Percentiles rank a stretch among this genome's conserved stretches.
Evolutionary conservation across 495 filamentous ascomycete species (phyloP).

Genomic region (Oidiodendron maius): DNA sequence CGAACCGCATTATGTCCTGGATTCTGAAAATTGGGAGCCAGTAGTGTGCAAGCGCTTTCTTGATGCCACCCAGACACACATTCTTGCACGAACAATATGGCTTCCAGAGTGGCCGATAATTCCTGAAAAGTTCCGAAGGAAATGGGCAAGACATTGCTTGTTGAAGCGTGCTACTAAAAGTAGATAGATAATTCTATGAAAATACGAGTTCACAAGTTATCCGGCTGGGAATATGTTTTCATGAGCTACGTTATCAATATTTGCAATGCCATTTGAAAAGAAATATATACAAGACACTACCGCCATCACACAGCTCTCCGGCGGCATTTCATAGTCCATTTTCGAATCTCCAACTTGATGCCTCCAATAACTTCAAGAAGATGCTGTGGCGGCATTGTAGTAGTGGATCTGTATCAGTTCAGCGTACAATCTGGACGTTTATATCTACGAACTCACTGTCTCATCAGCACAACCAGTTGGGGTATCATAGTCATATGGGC

Average conservation of each 20-base stretch:
- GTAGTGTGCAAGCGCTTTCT: conserved; percentile 73
- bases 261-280: no score
- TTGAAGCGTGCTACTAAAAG: conserved; percentile 45
- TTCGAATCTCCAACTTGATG: no score
- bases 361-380: no score
- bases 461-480: conserved; percentile 53
- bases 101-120: conserved; percentile 65
- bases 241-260: no score
- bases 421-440: conserved; percentile 5
- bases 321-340: no score
- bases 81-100: conserved; percentile 79
- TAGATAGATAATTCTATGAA: neutral
- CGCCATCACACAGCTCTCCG: no score
- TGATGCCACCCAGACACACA: conserved; percentile 66
- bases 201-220: no score
- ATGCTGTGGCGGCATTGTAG: conserved; percentile 38
- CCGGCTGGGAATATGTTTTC: no score
- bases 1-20: conserved; percentile 70
- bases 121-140: conserved; percentile 60
- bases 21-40: conserved; percentile 65
- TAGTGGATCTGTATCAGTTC: conserved; percentile 36
- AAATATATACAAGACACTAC: no score
- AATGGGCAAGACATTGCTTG: conserved; percentile 82
- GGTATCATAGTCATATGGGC: conserved; percentile 52
- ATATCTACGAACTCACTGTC: conserved; percentile 36